Conservation (phyloP, 2,329 filamentous ascomycete genomes). For the Sclerotinia spermophila region DNA sequence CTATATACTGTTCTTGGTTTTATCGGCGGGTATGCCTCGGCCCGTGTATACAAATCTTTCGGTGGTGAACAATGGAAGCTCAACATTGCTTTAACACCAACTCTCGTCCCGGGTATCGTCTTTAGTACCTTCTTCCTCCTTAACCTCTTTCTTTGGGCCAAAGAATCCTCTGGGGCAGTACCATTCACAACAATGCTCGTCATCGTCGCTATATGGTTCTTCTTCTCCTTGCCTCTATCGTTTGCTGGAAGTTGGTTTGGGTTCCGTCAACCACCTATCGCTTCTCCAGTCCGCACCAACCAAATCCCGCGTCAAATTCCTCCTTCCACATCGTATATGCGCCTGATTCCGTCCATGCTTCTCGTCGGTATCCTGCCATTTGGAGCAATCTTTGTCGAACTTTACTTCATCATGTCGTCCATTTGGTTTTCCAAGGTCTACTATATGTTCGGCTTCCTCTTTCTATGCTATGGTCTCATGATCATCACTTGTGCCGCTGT, state of each 20-base stretch:
- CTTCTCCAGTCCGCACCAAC: conserved; percentile 87
- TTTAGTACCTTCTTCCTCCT: conserved; percentile 89
- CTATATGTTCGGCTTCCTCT: conserved; percentile 99
- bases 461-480: conserved; percentile 96
- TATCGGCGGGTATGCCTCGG: conserved; percentile 85
- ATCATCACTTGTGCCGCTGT: conserved; percentile 91
- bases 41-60: conserved; percentile 91
- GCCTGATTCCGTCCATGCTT: conserved; percentile 83
- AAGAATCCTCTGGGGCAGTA: conserved; percentile 86
- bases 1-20: conserved; percentile 92
- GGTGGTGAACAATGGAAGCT: conserved; percentile 91
- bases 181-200: conserved; percentile 97
- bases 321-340: conserved; percentile 75
- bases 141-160: conserved; percentile 94
- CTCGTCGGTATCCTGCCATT: conserved; percentile 92
- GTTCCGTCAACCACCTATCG: conserved; percentile 69
- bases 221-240: conserved; percentile 90
- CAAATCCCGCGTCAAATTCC: conserved; percentile 98
- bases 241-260: conserved; percentile 89
- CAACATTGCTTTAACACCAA: conserved; percentile 83
- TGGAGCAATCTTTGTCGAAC: conserved; percentile 93
- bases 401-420: conserved; percentile 99
- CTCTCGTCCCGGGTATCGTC: conserved; percentile 80
- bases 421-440: conserved; percentile 99
- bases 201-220: conserved; percentile 90